Base-by-base conservation (phyloP, 2,329 filamentous ascomycete species). In the Neonectria faginata region DNA sequence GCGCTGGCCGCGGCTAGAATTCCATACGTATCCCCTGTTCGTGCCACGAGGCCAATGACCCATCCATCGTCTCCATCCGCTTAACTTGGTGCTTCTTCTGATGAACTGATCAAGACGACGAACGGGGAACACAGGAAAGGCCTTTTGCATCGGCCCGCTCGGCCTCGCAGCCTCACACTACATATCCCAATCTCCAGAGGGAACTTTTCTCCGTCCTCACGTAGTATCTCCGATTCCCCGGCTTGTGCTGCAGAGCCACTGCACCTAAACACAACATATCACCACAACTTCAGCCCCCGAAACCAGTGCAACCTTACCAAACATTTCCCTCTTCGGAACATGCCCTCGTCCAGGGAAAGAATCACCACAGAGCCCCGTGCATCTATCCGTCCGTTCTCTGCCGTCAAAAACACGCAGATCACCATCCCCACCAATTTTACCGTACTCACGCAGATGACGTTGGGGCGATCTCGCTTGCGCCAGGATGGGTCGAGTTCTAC, bases 41-140 rank as follows among this genome's bases (percentile, higher is more conserved):
- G 47, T 69, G 70, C 70, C 70, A 73, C 69, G 67, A 73, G 62
- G 67, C 58, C 60, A 65, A 60, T 69, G 62, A 8, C 39, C 58
- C 22, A 22, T 22, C 68, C 70, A 55, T 62, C 51, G 14, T 27
- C 31, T 14, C 61, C 52, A 52, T 55, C 60, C 58, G 64, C 67
- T 62, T 71, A 64, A 56, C 25, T 58, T 57, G 36, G n/a, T 10
- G 33, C 5, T 27, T 47, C 44, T 25, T 27, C 44, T 47, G 20
- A 42, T n/a, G 16, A 18, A 11, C 8, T 10, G 11, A 18, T 18
- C 6, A 42, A 18, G 39, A 18, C 7, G 39, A 42, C 4, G n/a
- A 42, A 42, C 33, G 22, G 3, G 33, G 33, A 18, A 41, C 16
- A 9, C 16, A 22, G 14, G 39, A 18, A 18, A 18, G 39, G 9